These are phyloP conservation scores for Termitomyces sp. DNA, from an alignment of 768 basidiomycete genomes.

Conservation along the genomic window DNA sequence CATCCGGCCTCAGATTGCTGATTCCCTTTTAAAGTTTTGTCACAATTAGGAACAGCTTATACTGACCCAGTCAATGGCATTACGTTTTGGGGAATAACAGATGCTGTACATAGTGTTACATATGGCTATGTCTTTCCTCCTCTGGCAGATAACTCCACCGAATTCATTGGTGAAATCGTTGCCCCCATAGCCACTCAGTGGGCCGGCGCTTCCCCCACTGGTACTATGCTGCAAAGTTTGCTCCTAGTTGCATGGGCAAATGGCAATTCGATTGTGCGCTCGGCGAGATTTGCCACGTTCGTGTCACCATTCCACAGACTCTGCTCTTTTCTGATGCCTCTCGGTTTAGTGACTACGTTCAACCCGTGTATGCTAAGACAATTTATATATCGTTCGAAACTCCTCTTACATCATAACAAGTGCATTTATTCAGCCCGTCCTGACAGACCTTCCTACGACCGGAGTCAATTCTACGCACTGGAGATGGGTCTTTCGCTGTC, in stretches of 20 bases:
- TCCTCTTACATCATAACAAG: slow-evolving; percentile 16
- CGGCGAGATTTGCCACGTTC: slow-evolving; percentile 49
- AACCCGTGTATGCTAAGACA: slow-evolving; percentile 35
- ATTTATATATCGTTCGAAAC: not conserved
- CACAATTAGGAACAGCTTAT: slow-evolving; percentile 39
- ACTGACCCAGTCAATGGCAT: slow-evolving; percentile 52
- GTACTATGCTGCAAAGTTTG: slow-evolving; percentile 50
- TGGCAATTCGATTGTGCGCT: slow-evolving; percentile 44
- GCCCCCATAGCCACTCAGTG: slow-evolving; percentile 50
- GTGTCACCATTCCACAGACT: slow-evolving; percentile 16
- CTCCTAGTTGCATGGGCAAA: slow-evolving; percentile 61
- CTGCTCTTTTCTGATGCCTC: not conserved
- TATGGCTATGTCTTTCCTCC: slow-evolving; percentile 53
- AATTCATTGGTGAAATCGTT: slow-evolving; percentile 61
- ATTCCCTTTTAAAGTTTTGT: slow-evolving; percentile 24
- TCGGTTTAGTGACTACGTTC: slow-evolving; percentile 38
- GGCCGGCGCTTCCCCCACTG: slow-evolving; percentile 49
- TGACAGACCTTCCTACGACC: slow-evolving; percentile 46
- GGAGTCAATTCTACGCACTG: slow-evolving; percentile 56
- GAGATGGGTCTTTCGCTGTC: slow-evolving; percentile 66
- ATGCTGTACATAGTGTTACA: slow-evolving; percentile 34
- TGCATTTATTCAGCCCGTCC: slow-evolving; percentile 41
- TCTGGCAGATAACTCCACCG: slow-evolving; percentile 32
- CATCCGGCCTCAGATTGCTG: not conserved
- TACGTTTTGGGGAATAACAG: slow-evolving; percentile 41